A percentile compares a stretch with the other conserved stretches of the same genome.
Conservation (phyloP, 331 rosid species). For the Telfairia occidentalis region DNA sequence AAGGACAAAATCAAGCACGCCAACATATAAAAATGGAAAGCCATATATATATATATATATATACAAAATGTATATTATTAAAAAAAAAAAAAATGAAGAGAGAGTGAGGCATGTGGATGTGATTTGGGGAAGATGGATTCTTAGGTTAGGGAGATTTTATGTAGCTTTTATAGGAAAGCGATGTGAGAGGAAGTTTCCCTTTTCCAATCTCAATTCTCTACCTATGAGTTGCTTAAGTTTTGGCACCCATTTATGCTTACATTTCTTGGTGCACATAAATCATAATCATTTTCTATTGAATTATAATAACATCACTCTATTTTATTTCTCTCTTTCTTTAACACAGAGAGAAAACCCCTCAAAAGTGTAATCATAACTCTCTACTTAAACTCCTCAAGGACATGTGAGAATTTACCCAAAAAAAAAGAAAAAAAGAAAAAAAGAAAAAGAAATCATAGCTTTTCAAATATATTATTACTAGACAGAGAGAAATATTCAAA, state of each 20-base stretch:
- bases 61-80: neutral
- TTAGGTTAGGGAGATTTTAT: neutral
- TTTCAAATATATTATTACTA: neutral
- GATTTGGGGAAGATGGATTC: neutral
- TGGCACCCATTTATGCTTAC: neutral
- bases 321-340: neutral
- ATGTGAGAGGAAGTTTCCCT: neutral
- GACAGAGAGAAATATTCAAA: neutral
- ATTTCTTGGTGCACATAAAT: neutral
- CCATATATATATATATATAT: neutral
- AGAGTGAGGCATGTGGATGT: neutral
- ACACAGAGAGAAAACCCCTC: neutral
- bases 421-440: neutral
- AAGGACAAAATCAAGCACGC: neutral
- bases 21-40: neutral
- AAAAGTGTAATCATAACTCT: neutral
- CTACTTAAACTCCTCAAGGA: neutral
- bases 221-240: neutral
- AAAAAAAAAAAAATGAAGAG: neutral
- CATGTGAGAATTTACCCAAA: neutral
- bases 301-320: neutral
- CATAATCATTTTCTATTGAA: neutral
- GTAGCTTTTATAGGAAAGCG: neutral
- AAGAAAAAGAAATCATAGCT: neutral
- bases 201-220: neutral